Conservation (phyloP, 306 rosid genomes). For the Vicia sativa region DNA sequence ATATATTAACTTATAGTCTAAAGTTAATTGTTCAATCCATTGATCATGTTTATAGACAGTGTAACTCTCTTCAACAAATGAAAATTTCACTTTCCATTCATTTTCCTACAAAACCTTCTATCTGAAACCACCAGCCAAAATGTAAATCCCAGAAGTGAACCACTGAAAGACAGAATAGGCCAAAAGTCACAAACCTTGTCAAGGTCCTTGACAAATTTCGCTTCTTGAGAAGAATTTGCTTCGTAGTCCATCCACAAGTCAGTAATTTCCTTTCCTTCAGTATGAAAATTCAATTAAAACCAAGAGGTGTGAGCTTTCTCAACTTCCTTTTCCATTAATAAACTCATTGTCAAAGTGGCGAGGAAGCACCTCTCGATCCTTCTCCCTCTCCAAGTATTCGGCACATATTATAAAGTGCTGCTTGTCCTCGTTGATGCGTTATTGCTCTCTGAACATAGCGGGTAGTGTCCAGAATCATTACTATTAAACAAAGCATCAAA, state of each 20-base stretch:
- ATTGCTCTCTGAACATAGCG: conserved; percentile 74
- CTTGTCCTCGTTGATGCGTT: conserved; percentile 65
- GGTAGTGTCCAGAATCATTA: conserved; percentile 90
- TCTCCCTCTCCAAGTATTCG: conserved; percentile 90
- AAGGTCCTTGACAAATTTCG: conserved; percentile 88
- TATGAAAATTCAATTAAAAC: conserved; percentile 28
- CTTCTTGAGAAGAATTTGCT: conserved; percentile 75
- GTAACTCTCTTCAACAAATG: neutral
- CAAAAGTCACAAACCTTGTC: conserved; percentile 60
- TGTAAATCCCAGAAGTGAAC: conserved; percentile 4
- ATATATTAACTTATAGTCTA: neutral
- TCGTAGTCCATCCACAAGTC: conserved; percentile 91
- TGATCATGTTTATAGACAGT: neutral
- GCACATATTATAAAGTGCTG: conserved; percentile 86
- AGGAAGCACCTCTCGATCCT: conserved; percentile 68
- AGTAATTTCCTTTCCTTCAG: conserved; percentile 75
- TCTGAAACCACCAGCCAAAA: neutral
- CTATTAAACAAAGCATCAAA: conserved; percentile 44
- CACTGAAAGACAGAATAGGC: conserved; percentile 24
- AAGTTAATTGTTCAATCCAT: neutral
- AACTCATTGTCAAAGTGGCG: conserved; percentile 13
- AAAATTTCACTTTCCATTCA: neutral
- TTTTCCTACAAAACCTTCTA: neutral
- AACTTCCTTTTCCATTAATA: conserved; percentile 29
- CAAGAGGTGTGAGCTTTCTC: conserved; percentile 25